These are phyloP conservation scores for Larix kaempferi DNA, from an alignment of 75 land plant genomes.

Conservation along the genomic window DNA sequence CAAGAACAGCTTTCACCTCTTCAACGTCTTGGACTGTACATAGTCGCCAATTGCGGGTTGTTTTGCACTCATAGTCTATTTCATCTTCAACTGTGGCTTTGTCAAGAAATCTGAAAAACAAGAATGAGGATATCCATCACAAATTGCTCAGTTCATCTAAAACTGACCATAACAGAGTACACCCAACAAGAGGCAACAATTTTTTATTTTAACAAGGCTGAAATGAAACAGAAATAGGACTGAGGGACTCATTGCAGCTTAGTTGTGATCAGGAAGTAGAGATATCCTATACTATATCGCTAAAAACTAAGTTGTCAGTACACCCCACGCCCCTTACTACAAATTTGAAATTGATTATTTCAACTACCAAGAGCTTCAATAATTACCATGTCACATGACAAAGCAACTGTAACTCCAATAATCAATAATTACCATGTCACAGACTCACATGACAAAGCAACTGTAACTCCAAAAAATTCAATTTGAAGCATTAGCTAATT, in stretches of 20 bases:
- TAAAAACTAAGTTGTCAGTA: too few relatives aligned
- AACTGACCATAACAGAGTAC: background rate
- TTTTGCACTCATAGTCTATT: background rate
- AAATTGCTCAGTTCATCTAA: background rate
- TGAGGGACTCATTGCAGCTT: background rate
- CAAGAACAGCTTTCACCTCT: conserved; percentile 45
- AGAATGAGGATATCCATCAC: background rate
- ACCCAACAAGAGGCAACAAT: too few relatives aligned
- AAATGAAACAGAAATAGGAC: background rate
- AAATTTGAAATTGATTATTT: too few relatives aligned
- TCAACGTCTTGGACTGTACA: conserved; percentile 28
- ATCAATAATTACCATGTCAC: too few relatives aligned
- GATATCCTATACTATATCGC: background rate
- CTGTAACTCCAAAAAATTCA: background rate
- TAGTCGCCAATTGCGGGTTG: conserved; percentile 14
- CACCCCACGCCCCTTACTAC: too few relatives aligned
- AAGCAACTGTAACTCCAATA: background rate
- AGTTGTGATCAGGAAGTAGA: background rate
- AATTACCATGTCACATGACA: too few relatives aligned
- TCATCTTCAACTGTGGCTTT: conserved; percentile 33
- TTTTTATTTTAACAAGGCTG: background rate
- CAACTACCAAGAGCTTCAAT: too few relatives aligned
- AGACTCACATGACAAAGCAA: too few relatives aligned
- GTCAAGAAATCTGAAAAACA: conserved; percentile 33
- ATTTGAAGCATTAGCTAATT: background rate